Evolutionary conservation across 495 filamentous ascomycete species (phyloP).

Genomic region (Podospora conica): DNA sequence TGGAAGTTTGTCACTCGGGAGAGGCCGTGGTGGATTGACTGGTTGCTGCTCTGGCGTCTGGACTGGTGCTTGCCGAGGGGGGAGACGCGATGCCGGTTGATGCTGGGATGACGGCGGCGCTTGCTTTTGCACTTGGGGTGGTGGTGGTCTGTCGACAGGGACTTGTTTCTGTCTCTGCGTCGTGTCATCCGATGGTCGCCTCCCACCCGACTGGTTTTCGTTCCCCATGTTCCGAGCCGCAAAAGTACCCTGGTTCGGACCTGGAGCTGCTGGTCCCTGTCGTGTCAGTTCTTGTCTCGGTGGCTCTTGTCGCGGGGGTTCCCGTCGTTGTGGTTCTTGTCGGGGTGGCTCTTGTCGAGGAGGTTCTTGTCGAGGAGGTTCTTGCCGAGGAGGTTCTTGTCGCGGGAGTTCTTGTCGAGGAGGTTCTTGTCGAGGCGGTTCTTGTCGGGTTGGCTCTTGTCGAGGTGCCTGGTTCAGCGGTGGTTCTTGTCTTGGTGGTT

Average conservation of each 20-base stretch:
- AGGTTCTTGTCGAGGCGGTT: neutral
- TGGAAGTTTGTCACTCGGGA: neutral
- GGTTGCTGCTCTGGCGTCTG: slow-evolving; percentile 5
- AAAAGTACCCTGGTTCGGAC: neutral
- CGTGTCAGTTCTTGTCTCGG: neutral
- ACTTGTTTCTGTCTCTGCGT: neutral
- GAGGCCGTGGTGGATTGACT: neutral
- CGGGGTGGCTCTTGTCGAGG: neutral
- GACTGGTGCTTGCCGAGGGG: neutral
- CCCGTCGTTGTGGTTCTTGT: neutral
- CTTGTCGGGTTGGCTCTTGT: neutral
- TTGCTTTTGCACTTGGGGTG: neutral
- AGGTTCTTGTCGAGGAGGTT: neutral
- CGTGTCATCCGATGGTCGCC: neutral
- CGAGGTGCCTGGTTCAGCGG: neutral
- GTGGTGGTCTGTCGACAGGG: neutral
- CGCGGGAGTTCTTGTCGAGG: neutral
- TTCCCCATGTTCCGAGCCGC: neutral
- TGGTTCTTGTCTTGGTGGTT: neutral
- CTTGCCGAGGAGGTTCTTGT: neutral
- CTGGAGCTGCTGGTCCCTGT: neutral
- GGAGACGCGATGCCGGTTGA: neutral
- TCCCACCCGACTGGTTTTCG: neutral
- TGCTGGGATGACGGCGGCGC: neutral
- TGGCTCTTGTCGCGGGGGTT: neutral